Base-by-base conservation (phyloP, 306 rosid genomes). In the Gillenia trifoliata region DNA sequence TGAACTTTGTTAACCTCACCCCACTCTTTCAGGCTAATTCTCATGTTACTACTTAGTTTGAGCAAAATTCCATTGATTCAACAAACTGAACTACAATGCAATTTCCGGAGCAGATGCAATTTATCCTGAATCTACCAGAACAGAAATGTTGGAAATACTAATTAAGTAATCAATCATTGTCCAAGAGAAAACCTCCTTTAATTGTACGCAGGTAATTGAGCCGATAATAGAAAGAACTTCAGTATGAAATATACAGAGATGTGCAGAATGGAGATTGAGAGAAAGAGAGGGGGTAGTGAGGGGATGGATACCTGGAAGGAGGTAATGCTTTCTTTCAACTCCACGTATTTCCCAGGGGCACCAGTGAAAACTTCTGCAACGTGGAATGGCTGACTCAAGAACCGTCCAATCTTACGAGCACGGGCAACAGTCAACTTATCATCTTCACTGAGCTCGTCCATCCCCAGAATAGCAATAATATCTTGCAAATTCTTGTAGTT, bases 341-440 rank as follows among this genome's bases (percentile, higher is more conserved):
- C 99, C 40, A 94, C 99, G 4, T 94, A 94, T 80, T 94, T 94
- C 49, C 99, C 99, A 19, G 99, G 95, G 59, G 99, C 99, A 77
- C 99, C 99, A 19, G 99, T 94, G 89, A 94, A 94, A 25, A 94
- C 99, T 81, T 94, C 99, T 25, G 99, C 99, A n/a, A 94, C 99
- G 70, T 94, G 99, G 99, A 94, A 94, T 60, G 99, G 99, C 88
- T 94, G 99, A 69, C 99, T 94, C 77, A 94, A 74, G 91, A 94
- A 94, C 74, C 84, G 70, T 70, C 38, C 65, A 76, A 94, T 94
- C 71, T 94, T 94, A 66, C 99, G 97, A 45, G 99, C 99, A 78
- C 99, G 99, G 7, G 97, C 97, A 47, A 94, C 99, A 20, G 99
- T 94, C 82, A 94, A 75, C 72, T 94, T 94, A 83, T 94, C 99